A percentile compares a stretch with the other conserved stretches of the same genome.
Evolutionary conservation across 225 moss, liverwort and hornwort species (phyloP).

Genomic region (Asterella californica): DNA sequence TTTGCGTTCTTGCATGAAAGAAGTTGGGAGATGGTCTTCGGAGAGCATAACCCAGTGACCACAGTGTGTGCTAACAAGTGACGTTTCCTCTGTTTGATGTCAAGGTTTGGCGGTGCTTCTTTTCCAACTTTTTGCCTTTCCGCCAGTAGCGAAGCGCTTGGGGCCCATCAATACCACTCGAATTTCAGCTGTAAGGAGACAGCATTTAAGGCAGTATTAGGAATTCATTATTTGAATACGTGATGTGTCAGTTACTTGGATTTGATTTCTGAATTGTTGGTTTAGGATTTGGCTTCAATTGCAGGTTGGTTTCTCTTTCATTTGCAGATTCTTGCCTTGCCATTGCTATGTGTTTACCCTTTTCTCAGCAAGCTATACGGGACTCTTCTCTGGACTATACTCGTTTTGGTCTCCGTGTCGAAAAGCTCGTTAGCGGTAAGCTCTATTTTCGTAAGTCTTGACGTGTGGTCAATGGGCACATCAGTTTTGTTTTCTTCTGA

Average conservation of each 20-base stretch:
- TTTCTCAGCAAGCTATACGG: constrained; percentile 47
- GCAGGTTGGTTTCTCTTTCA: neutral
- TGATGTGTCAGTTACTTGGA: neutral
- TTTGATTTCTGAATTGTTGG: too few species aligned
- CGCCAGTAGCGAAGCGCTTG: constrained; percentile 37
- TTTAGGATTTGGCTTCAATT: too few species aligned
- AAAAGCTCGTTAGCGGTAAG: constrained; percentile 23
- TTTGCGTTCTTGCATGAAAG: too few species aligned
- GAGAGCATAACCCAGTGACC: too few species aligned
- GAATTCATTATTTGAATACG: too few species aligned
- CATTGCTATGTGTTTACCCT: constrained; percentile 49
- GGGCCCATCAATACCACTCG: constrained; percentile 50
- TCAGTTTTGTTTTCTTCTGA: too few species aligned
- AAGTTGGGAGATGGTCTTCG: too few species aligned
- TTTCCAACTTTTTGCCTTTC: constrained; percentile 51
- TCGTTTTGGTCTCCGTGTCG: constrained; percentile 22
- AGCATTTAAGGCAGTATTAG: neutral
- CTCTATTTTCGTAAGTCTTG: too few species aligned
- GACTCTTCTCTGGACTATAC: constrained; percentile 1
- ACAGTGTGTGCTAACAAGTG: too few species aligned
- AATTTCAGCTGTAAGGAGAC: constrained; percentile 39
- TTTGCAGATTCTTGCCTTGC: constrained; percentile 21
- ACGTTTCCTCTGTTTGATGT: neutral
- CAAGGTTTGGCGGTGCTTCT: constrained; percentile 15
- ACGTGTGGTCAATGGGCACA: too few species aligned